Conservation (phyloP, 2,329 filamentous ascomycete species). For the Aspergillus sp. region DNA sequence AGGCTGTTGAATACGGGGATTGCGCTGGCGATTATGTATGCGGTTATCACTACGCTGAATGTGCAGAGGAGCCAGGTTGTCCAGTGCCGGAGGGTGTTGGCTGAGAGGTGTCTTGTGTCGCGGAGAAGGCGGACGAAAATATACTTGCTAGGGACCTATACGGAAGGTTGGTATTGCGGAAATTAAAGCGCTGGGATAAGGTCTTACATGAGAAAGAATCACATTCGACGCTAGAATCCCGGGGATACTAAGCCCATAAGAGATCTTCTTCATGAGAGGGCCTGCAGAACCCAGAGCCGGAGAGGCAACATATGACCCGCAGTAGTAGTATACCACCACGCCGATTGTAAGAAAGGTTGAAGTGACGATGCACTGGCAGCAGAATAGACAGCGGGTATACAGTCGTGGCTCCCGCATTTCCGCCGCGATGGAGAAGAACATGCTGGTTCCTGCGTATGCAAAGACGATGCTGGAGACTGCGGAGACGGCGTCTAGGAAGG, state of each 20-base stretch:
- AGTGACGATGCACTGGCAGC: slow-evolving; percentile 36
- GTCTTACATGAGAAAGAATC: slow-evolving; percentile 21
- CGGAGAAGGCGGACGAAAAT: slow-evolving; percentile 24
- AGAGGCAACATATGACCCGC: slow-evolving; percentile 48
- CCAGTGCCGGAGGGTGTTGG: slow-evolving; percentile 8
- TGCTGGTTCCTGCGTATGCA: slow-evolving; percentile 28
- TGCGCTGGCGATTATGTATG: too few species aligned
- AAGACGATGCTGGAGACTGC: slow-evolving; percentile 31
- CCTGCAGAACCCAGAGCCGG: slow-evolving; percentile 51
- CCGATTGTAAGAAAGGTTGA: slow-evolving; percentile 38
- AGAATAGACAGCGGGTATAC: slow-evolving; percentile 34
- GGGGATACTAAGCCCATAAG: slow-evolving; percentile 42
- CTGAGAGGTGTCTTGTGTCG: slow-evolving; percentile 21
- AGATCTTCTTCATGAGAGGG: slow-evolving; percentile 42
- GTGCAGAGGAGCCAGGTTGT: too few species aligned
- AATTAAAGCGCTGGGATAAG: too few species aligned
- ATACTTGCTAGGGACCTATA: slow-evolving; percentile 22
- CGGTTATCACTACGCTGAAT: too few species aligned
- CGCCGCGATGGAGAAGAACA: slow-evolving; percentile 39
- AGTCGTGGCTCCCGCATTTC: slow-evolving; percentile 40
- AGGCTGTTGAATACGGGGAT: too few species aligned
- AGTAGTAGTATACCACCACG: slow-evolving; percentile 48
- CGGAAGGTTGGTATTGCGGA: too few species aligned
- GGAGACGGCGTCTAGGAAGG: slow-evolving; percentile 28
- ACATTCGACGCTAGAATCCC: slow-evolving; percentile 31